phyloP scores from a whole-genome alignment of 2,329 filamentous ascomycete species.

The Sporothrix pseudoabietina region DNA sequence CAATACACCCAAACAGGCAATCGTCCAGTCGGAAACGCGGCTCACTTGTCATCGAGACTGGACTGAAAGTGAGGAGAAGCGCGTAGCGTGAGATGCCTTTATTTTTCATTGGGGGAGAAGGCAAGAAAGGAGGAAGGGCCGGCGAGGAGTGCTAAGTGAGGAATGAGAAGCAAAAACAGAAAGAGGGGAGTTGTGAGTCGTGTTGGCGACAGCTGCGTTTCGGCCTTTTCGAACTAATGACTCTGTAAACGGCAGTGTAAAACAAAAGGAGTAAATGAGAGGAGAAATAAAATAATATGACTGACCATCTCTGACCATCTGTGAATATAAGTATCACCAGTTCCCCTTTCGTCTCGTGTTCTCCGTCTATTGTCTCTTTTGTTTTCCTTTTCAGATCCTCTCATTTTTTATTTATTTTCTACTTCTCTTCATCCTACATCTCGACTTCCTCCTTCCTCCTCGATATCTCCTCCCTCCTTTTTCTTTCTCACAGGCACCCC shows the following conservation, averaged over 20 bases:
- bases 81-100: background rate
- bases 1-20: background rate
- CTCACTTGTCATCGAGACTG: background rate
- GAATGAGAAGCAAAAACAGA: background rate
- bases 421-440: background rate
- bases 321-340: conserved; percentile 19
- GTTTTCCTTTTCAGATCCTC: background rate
- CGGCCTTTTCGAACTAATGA: conserved; percentile 16
- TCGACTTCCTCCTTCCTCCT: background rate
- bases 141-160: background rate
- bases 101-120: background rate
- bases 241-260: background rate
- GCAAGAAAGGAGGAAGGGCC: background rate
- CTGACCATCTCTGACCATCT: background rate
- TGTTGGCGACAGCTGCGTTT: background rate
- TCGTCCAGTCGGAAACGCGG: conserved; percentile 23
- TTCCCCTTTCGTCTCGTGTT: background rate
- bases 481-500: background rate
- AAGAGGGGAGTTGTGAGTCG: background rate
- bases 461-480: background rate
- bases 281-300: background rate
- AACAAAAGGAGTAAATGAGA: background rate
- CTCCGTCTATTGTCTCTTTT: background rate
- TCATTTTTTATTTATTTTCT: background rate
- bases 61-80: conserved; percentile 13